A percentile compares a stretch with the other conserved stretches of the same genome.
These are phyloP conservation scores for Penicillium oxalicum DNA, from an alignment of 2,329 filamentous ascomycete genomes.

Conservation along the genomic window DNA sequence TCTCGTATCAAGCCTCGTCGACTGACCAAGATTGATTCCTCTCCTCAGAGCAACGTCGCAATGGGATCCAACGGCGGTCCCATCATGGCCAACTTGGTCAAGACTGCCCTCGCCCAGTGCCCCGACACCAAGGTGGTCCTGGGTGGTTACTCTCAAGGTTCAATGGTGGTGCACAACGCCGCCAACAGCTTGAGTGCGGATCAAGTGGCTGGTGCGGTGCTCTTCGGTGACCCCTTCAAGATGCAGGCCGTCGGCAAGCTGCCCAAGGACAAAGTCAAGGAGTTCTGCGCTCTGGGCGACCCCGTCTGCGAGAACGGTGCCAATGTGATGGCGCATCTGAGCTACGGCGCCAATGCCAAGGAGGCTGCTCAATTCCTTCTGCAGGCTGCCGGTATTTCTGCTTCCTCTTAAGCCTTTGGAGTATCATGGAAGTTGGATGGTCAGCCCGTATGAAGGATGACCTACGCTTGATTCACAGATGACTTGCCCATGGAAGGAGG, in stretches of 20 bases:
- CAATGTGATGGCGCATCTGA: slow-evolving; percentile 38
- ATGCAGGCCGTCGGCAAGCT: slow-evolving; percentile 35
- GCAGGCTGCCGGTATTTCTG: slow-evolving; percentile 17
- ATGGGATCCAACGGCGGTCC: slow-evolving; percentile 27
- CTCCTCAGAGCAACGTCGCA: slow-evolving; percentile 20
- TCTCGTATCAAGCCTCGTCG: background rate
- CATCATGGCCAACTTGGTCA: slow-evolving; percentile 26
- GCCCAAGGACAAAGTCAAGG: slow-evolving; percentile 39
- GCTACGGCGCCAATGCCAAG: slow-evolving; percentile 34
- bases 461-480: too few species aligned
- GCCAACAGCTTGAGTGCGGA: slow-evolving; percentile 25
- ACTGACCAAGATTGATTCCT: background rate
- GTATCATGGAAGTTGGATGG: background rate
- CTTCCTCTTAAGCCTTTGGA: background rate
- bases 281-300: slow-evolving; percentile 48
- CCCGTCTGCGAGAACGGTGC: slow-evolving; percentile 46
- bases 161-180: slow-evolving; percentile 33
- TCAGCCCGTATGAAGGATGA: background rate
- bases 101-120: slow-evolving; percentile 26
- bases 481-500: too few species aligned
- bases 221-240: slow-evolving; percentile 45
- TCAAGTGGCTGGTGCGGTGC: slow-evolving; percentile 38
- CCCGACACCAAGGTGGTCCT: slow-evolving; percentile 31
- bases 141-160: slow-evolving; percentile 32
- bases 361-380: slow-evolving; percentile 37